phyloP scores from a whole-genome alignment of 2,329 filamentous ascomycete genomes.

The Ceratocystis destructans region DNA sequence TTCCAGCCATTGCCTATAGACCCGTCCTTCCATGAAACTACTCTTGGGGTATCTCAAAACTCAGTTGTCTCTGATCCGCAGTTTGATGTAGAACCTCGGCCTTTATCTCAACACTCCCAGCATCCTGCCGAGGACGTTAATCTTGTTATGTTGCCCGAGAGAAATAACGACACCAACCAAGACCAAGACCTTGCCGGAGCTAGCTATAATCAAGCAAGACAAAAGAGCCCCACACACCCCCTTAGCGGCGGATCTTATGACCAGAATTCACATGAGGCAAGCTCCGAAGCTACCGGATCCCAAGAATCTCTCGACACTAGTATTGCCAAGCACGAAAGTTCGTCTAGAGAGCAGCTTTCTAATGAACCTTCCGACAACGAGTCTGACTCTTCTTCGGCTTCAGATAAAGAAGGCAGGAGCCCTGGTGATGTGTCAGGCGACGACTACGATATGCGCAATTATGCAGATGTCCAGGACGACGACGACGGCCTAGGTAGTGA shows the following conservation, averaged over 20 bases:
- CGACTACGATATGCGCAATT: slow-evolving; percentile 23
- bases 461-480: slow-evolving; percentile 22
- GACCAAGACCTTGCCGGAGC: not conserved
- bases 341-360: not conserved
- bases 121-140: not conserved
- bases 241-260: not conserved
- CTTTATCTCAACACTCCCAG: not conserved
- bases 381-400: not conserved
- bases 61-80: not conserved
- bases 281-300: not conserved
- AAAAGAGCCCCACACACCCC: not conserved
- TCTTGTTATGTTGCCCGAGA: not conserved
- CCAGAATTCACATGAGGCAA: not conserved
- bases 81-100: not conserved
- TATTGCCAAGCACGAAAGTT: not conserved
- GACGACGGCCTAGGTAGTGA: slow-evolving; percentile 16
- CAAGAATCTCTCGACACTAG: not conserved
- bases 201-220: not conserved
- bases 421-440: slow-evolving; percentile 21
- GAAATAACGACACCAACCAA: not conserved
- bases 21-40: not conserved
- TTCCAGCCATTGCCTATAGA: not conserved
- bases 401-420: slow-evolving; percentile 24
- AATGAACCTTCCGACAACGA: not conserved
- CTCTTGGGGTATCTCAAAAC: not conserved